A percentile compares a stretch with the other conserved stretches of the same genome.
Evolutionary conservation across 1,139 yeast genomes (phyloP).

Genomic region (Arxiozyma slooffiae): DNA sequence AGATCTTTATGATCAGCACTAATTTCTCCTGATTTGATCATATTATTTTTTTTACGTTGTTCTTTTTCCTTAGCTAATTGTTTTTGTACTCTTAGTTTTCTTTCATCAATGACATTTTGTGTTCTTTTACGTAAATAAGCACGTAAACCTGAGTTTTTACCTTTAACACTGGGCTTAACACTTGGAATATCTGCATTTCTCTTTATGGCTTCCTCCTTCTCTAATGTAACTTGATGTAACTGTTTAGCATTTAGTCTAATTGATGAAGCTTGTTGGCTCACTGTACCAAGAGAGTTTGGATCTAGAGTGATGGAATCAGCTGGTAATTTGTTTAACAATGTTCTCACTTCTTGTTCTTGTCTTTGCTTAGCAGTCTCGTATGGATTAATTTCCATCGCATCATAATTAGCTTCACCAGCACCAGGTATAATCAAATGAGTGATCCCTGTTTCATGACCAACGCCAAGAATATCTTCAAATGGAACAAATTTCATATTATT

Average conservation of each 20-base stretch:
- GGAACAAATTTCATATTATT: slow-evolving; percentile 73
- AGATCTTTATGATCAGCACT: slow-evolving; percentile 31
- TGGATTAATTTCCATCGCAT: slow-evolving; percentile 88
- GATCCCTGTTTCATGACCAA: slow-evolving; percentile 74
- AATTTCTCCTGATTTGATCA: slow-evolving; percentile 42
- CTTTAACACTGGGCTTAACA: slow-evolving; percentile 55
- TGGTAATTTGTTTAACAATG: slow-evolving; percentile 75
- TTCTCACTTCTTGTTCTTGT: slow-evolving; percentile 84
- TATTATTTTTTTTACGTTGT: slow-evolving; percentile 48
- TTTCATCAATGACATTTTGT: slow-evolving; percentile 78
- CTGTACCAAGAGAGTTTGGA: slow-evolving; percentile 79
- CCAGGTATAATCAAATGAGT: slow-evolving; percentile 86
- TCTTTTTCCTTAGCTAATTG: slow-evolving; percentile 68
- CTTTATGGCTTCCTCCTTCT: slow-evolving; percentile 32
- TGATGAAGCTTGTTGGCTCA: slow-evolving; percentile 58
- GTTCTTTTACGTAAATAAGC: slow-evolving; percentile 75
- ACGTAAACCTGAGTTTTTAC: slow-evolving; percentile 77
- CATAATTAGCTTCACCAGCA: slow-evolving; percentile 95
- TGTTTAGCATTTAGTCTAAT: slow-evolving; percentile 58
- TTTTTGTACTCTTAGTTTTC: slow-evolving; percentile 71
- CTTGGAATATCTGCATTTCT: slow-evolving; percentile 36
- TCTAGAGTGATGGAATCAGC: slow-evolving; percentile 90
- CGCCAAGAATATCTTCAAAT: slow-evolving; percentile 87
- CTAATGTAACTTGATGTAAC: slow-evolving; percentile 37
- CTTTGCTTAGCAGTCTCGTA: slow-evolving; percentile 87